Base-by-base conservation (phyloP, 306 rosid species). In the Mimosa bimucronata region DNA sequence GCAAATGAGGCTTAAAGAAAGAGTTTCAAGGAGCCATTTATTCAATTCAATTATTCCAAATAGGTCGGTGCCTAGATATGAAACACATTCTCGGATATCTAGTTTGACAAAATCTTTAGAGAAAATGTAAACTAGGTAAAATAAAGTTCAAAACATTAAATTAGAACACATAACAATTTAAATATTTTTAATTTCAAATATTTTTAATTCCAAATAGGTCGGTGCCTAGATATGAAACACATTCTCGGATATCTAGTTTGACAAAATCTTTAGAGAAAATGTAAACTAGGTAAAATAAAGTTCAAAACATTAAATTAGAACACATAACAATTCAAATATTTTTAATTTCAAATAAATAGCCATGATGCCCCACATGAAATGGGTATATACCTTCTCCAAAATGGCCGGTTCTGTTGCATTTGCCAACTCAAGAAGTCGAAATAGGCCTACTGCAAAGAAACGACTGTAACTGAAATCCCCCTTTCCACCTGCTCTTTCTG, bases 401-500 rank as follows among this genome's bases (percentile, higher is more conserved):
- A 93, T 81, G 68, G 89, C 77, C 70, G 99, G 99, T 81, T 96
- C 98, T 72, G 90, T 89, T 74, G 94, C 98, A 88, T 93, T 91
- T 76, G 97, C 94, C 94, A 96, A 84, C 84, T 96, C 99, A 73
- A 93, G 94, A 73, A 96, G 88, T 41, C 99, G 98, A 74, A 96
- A 96, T 67, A 96, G 93, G 75, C 98, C 98, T 68, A 96, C 86
- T 53, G 99, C 99, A 83, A 96, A 93, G 90, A 96, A 96, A 40
- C 98, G 97, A 78, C 98, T 96, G 82, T 96, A 96, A 80, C 97
- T 87, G 86, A 96, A 96, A 81, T 81, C 88, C 52, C 89, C 91
- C 84, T 93, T 90, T 66, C 91, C 85, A 25, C 89, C 90, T 12
- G 97, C 98, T 84, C 98, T 91, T 82, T 88, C 97, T 72, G 97